Percentiles rank a stretch among this genome's conserved stretches.
These are phyloP conservation scores for Exsudoporus floridanus DNA, from an alignment of 1,284 basidiomycete species.

Conservation along the genomic window DNA sequence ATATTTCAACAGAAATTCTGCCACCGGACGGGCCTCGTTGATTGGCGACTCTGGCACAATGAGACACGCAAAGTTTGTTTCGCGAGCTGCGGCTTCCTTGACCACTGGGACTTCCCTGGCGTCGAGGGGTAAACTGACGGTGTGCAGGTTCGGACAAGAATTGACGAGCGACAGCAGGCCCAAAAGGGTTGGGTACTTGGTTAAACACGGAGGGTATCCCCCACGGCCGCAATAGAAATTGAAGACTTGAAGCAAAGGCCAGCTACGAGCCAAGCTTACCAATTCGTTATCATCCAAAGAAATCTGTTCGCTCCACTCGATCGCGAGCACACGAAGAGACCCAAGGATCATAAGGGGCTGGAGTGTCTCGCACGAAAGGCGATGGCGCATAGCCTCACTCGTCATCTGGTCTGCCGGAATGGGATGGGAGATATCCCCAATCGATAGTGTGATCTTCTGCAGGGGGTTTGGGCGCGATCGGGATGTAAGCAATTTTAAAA, in stretches of 20 bases:
- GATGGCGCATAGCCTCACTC: constrained; percentile 2
- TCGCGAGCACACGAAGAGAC: constrained; percentile 5
- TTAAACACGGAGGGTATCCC: constrained; percentile 2
- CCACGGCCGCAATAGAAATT: constrained; percentile 12
- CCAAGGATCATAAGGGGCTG: constrained; percentile 3
- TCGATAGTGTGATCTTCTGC: constrained; percentile 1
- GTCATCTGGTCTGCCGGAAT: constrained; percentile 6
- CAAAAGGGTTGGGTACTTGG: constrained; percentile 15
- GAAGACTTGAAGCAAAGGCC: constrained; percentile 10
- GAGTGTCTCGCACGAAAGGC: constrained; percentile 10
- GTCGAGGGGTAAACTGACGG: constrained; percentile 13
- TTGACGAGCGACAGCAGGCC: constrained; percentile 14
- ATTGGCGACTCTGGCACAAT: constrained; percentile 16
- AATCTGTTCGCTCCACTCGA: constrained; percentile 17
- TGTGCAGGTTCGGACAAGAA: constrained; percentile 1
- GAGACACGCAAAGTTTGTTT: constrained; percentile 8
- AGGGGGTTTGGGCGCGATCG: background rate
- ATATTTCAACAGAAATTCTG: constrained; percentile 13
- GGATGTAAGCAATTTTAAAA: constrained; percentile 11
- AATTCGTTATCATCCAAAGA: constrained; percentile 16
- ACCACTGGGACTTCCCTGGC: constrained; percentile 13
- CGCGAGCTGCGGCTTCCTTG: background rate
- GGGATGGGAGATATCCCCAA: background rate
- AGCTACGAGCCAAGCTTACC: constrained; percentile 7
- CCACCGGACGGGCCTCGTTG: constrained; percentile 7